These are phyloP conservation scores for Yamadazyma tumulicola DNA, from an alignment of 805 yeast species.

Conservation along the genomic window DNA sequence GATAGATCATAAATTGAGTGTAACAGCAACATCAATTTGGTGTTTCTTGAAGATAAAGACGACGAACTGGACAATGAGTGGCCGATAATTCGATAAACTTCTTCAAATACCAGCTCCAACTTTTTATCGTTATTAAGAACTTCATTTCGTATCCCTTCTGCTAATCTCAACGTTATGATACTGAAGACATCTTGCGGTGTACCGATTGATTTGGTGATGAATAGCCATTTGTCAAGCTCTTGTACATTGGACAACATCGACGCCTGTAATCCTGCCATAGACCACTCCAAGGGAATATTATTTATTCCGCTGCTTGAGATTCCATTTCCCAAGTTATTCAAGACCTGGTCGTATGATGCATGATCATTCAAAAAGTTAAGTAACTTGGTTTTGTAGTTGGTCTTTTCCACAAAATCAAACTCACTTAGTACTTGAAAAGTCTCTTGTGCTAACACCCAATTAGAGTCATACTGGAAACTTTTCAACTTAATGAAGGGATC, in stretches of 20 bases:
- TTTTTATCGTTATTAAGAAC: not conserved
- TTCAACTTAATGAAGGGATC: slow-evolving; percentile 62
- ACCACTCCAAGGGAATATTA: slow-evolving; percentile 51
- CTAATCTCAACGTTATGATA: slow-evolving; percentile 59
- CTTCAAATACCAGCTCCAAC: slow-evolving; percentile 25
- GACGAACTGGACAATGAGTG: slow-evolving; percentile 44
- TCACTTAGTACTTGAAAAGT: slow-evolving; percentile 68
- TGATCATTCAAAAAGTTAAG: slow-evolving; percentile 72
- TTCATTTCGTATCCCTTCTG: slow-evolving; percentile 26
- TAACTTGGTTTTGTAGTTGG: slow-evolving; percentile 48
- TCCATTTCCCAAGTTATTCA: slow-evolving; percentile 45
- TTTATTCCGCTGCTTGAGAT: slow-evolving; percentile 18
- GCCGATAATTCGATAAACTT: slow-evolving; percentile 60
- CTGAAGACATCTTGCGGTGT: slow-evolving; percentile 47
- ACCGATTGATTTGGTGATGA: slow-evolving; percentile 44
- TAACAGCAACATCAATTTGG: slow-evolving; percentile 32
- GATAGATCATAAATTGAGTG: slow-evolving; percentile 35
- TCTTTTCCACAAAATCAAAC: slow-evolving; percentile 28
- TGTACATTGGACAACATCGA: slow-evolving; percentile 55
- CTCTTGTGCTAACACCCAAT: slow-evolving; percentile 84
- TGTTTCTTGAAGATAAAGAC: slow-evolving; percentile 37
- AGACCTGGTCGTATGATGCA: slow-evolving; percentile 67
- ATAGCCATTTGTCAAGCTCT: slow-evolving; percentile 57
- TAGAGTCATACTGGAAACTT: slow-evolving; percentile 79
- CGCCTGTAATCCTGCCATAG: slow-evolving; percentile 69